A percentile compares a stretch with the other conserved stretches of the same genome.
These are phyloP conservation scores for Neurospora tetrasperma DNA, from an alignment of 495 filamentous ascomycete genomes.

Conservation along the genomic window DNA sequence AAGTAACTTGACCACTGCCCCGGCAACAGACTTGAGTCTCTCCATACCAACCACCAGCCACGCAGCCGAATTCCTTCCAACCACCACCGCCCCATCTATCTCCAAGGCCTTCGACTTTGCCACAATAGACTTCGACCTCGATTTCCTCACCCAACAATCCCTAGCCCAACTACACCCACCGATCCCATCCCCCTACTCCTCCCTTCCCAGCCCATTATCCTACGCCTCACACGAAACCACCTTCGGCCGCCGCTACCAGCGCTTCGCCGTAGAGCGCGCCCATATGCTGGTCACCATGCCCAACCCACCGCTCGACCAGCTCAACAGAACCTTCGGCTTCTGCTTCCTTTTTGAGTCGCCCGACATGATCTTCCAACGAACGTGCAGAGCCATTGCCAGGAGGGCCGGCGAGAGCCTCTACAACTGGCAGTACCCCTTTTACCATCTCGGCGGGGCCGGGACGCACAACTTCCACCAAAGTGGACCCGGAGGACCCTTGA, in stretches of 20 bases:
- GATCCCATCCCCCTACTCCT: conserved; percentile 8
- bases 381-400: conserved; percentile 32
- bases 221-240: conserved; percentile 52
- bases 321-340: conserved; percentile 56
- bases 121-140: conserved; percentile 16
- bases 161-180: background rate
- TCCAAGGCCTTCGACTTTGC: conserved; percentile 29
- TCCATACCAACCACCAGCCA: background rate
- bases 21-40: background rate
- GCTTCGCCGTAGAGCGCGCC: conserved; percentile 53
- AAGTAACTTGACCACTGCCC: background rate
- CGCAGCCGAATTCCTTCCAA: background rate
- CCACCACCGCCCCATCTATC: background rate
- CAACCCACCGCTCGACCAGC: conserved; percentile 34
- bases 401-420: conserved; percentile 42
- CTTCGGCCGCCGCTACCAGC: conserved; percentile 63
- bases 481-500: background rate
- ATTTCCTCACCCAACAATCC: background rate
- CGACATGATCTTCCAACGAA: conserved; percentile 36
- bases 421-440: conserved; percentile 51
- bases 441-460: conserved; percentile 58
- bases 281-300: conserved; percentile 49
- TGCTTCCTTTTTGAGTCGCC: conserved; percentile 45
- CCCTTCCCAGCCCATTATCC: conserved; percentile 30
- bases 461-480: conserved; percentile 24